Evolutionary conservation across 371 early-diverging fungal species (phyloP).

Genomic region (Mortierella sp.): DNA sequence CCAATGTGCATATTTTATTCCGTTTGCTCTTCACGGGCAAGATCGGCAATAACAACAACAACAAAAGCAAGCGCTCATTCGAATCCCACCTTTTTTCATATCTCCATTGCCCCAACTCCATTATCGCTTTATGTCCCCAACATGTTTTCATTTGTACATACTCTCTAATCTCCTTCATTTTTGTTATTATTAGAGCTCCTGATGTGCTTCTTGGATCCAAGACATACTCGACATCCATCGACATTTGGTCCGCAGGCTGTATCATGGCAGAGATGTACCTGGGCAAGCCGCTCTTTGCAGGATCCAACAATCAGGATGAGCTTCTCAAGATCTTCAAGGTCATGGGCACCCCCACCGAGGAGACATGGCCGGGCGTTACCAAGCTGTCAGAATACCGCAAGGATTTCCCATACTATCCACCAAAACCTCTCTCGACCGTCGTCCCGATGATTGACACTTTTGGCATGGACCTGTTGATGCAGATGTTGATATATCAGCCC

Average conservation of each 20-base stretch:
- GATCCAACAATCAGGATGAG: constrained; percentile 94
- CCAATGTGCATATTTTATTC: constrained; percentile 21
- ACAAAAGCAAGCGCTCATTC: neutral
- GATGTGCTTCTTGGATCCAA: constrained; percentile 97
- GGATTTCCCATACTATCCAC: constrained; percentile 80
- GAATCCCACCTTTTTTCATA: constrained; percentile 56
- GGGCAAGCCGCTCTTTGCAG: constrained; percentile 96
- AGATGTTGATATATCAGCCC: constrained; percentile 90
- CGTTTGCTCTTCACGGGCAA: constrained; percentile 8
- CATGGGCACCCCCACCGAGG: constrained; percentile 90
- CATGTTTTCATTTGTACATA: neutral
- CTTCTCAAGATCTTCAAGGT: constrained; percentile 89
- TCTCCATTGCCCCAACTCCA: constrained; percentile 70
- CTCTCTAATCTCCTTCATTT: constrained; percentile 1
- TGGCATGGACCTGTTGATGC: constrained; percentile 82
- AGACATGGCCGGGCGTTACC: constrained; percentile 90
- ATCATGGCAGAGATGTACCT: constrained; percentile 97
- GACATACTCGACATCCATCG: constrained; percentile 97
- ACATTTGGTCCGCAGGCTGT: constrained; percentile 99
- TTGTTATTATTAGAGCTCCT: constrained; percentile 79
- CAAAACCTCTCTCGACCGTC: constrained; percentile 72
- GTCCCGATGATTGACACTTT: constrained; percentile 84
- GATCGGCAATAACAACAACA: neutral
- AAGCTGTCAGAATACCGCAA: constrained; percentile 92
- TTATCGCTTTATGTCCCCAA: neutral